phyloP scores from a whole-genome alignment of 208 protist genomes.

The Trypanosoma lewisi region DNA sequence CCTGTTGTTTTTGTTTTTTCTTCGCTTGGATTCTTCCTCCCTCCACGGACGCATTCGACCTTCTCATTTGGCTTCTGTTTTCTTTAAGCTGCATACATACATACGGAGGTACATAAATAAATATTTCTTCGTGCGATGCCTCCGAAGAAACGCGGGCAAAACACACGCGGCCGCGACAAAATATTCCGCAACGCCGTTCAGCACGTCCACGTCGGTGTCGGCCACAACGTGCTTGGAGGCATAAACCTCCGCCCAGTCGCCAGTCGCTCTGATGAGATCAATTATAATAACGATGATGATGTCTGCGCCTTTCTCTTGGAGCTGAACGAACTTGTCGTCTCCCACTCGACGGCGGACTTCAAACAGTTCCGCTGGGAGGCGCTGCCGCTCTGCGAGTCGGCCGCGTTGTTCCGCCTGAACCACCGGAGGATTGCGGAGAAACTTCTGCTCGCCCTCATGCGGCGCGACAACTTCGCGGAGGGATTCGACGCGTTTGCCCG shows the following conservation, averaged over 20 bases:
- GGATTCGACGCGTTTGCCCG: conserved; percentile 81
- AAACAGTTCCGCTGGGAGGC: conserved; percentile 83
- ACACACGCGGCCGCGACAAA: conserved; percentile 61
- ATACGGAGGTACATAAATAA: neutral
- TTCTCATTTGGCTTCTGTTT: neutral
- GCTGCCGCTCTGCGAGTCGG: conserved; percentile 62
- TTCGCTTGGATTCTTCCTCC: too few species aligned
- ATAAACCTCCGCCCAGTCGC: conserved; percentile 64
- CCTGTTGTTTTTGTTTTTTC: neutral
- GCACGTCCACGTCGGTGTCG: conserved; percentile 86
- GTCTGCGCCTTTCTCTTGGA: conserved; percentile 70
- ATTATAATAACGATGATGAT: conserved; percentile 3
- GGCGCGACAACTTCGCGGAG: conserved; percentile 51
- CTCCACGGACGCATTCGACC: neutral
- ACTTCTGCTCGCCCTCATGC: conserved; percentile 56
- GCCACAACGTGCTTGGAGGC: conserved; percentile 77
- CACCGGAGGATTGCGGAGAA: conserved; percentile 74
- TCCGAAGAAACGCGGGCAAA: conserved; percentile 75
- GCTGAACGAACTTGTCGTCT: conserved; percentile 81
- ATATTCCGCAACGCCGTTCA: conserved; percentile 87
- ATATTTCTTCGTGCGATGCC: conserved; percentile 40
- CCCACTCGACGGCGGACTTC: conserved; percentile 81
- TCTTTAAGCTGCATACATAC: neutral
- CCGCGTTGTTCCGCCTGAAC: conserved; percentile 67
- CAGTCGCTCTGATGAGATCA: neutral